Evolutionary conservation across 345 rosid genomes (phyloP), one percentile per base, ranked within the genome.

Genomic region (Odontarrhena argentea): DNA sequence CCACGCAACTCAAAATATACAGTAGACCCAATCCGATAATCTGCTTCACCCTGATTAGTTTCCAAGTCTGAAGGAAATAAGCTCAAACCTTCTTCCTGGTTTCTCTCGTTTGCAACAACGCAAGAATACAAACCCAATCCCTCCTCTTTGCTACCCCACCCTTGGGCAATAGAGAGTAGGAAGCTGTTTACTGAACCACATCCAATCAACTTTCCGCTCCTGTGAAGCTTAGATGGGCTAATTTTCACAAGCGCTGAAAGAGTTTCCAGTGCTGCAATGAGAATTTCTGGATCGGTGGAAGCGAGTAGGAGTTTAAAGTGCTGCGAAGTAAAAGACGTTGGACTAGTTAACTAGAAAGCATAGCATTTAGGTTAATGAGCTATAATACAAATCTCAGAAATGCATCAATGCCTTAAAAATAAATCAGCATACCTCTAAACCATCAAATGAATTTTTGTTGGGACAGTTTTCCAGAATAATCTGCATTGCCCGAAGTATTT

Each of bases 131-230:
- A 80, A 52, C 97, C 97, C 81, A 89, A 69, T 25, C 98, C 98
- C 75, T 93, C 98, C 75, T 89, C 98, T 78, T 93, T 93, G 82
- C 96, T 93, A 61, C 98, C 97, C 98, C 98, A 93, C 15, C 98
- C 98, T 65, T 93, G 98, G 62, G 96, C 96, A 54, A 93, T 79
- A 60, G 97, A 90, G 47, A 93, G 79, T 22, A 93, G 89, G 79
- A 79, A 82, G 78, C 96, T 79, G 61, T 86, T 93, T 7, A 93
- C 88, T 3, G 91, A 78, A 65, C 87, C 96, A 80, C 97, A 93
- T 52, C 94, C 92, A 76, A 88, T 79, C 80, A 87, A 75, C 76
- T 93, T 93, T 50, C 92, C 92, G 38, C 82, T 82, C 59, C 92
- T 94, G 76, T 87, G 96, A 65, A 90, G 82, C 86, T 93, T 93